Evolutionary conservation across 2,329 filamentous ascomycete species (phyloP).

Genomic region (Pyrenophora graminea): DNA sequence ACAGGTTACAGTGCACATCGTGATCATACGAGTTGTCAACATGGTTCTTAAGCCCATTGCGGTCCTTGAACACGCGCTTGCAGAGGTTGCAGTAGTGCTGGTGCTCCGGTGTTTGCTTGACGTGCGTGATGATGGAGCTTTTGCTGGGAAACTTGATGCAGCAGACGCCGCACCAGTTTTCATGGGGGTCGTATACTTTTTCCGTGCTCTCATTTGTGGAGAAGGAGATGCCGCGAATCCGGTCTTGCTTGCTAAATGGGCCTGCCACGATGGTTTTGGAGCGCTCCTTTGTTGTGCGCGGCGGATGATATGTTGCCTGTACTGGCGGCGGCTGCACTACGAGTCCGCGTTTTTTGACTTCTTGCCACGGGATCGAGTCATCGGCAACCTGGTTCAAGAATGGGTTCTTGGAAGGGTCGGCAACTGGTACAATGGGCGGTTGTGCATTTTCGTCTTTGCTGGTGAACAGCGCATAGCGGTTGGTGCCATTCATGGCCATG

Average conservation of each 20-base stretch:
- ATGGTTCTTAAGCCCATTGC: constrained; percentile 43
- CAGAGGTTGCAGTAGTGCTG: constrained; percentile 44
- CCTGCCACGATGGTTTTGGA: too few species aligned
- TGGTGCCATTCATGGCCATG: constrained; percentile 24
- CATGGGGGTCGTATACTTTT: constrained; percentile 22
- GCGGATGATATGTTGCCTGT: background rate
- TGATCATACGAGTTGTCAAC: constrained; percentile 38
- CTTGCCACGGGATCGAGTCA: constrained; percentile 31
- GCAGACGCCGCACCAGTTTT: constrained; percentile 44
- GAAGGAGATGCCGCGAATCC: background rate
- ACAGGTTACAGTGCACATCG: constrained; percentile 38
- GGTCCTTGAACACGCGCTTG: constrained; percentile 41
- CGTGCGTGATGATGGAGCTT: constrained; percentile 27
- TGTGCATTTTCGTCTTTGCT: constrained; percentile 14
- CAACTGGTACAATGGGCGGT: background rate
- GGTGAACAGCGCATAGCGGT: constrained; percentile 34
- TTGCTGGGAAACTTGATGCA: constrained; percentile 29
- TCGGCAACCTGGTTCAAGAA: constrained; percentile 33
- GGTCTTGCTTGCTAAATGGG: constrained; percentile 11
- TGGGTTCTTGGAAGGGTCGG: constrained; percentile 17
- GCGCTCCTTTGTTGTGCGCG: too few species aligned
- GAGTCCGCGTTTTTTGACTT: constrained; percentile 29
- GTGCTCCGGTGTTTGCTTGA: constrained; percentile 33
- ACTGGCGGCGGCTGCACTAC: background rate
- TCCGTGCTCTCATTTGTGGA: constrained; percentile 15